Base-by-base conservation (phyloP, 176 grass and related monocot species). In the Alopecurus myosuroides region DNA sequence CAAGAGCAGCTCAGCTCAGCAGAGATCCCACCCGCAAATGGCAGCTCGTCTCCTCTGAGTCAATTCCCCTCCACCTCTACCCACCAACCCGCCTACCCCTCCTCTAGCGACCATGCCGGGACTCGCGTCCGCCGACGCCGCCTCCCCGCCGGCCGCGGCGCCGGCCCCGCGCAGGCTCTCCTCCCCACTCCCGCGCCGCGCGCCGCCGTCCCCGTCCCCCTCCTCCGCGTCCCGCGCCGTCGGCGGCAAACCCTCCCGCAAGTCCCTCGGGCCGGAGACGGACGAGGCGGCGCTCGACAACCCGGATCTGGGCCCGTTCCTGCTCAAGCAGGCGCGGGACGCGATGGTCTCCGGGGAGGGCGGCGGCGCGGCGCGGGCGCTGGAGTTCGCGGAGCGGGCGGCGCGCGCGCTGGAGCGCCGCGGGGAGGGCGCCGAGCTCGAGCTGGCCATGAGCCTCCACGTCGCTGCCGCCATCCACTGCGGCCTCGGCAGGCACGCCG, bases 251-350 rank as follows among this genome's bases (percentile, higher is more conserved):
- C 88, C 92, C 44, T 83, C 92, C 0, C n/a, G 88, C 33, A 91
- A 90, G 65, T 9, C 71, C 3, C 44, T 74, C 0, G 70, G 70
- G 0, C 70, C 28, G 44, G 70, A 82, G 55, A 81, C 77, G 26
- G 88, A 90, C 68, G 93, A 92, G 77, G 78, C 88, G 28, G 91
- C 94, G 53, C 90, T 99, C 11, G 97, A 99, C 81, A 99, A 99
- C 81, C 97, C 97, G 88, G 97, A 99, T 99, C 97, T 99, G 78
- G 97, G 97, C 2, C 97, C 97, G 2, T 99, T 99, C 85, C 88
- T 99, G 30, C 92, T 99, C 63, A 99, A 99, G 87, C 88, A 92
- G 76, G 93, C 97, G 18, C 86, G 97, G 40, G 91, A 95, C 77
- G 88, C 97, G 30, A 94, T 99, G 88, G 90, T 92, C 18, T 95